Percentiles rank a stretch among this genome's conserved stretches.
phyloP scores from a whole-genome alignment of 169 alveolate species.

The Besnoitia besnoiti region DNA sequence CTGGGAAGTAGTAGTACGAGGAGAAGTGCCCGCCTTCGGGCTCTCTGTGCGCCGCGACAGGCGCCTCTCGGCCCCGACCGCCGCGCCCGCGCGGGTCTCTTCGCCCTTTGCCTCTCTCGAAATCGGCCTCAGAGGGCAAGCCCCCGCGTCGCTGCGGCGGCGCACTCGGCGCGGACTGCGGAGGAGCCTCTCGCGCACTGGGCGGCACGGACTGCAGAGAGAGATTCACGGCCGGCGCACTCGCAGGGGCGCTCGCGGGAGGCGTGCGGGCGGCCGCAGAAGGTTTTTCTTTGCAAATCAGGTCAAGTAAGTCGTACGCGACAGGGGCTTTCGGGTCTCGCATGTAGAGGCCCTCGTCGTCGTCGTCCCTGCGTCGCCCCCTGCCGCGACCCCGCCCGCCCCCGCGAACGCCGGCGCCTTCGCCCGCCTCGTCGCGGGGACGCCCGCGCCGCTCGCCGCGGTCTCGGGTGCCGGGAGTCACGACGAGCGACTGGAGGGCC shows the following conservation, averaged over 20 bases:
- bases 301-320: not conserved
- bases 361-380: not conserved
- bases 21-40: not conserved
- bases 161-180: too few species aligned
- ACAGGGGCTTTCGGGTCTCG: not conserved
- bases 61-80: not conserved
- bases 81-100: not conserved
- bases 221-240: too few species aligned
- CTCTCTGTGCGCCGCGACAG: not conserved
- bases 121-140: not conserved
- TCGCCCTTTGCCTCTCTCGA: not conserved
- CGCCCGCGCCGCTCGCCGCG: not conserved
- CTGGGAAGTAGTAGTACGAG: not conserved
- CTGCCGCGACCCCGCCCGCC: not conserved
- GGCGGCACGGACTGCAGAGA: too few species aligned
- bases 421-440: not conserved
- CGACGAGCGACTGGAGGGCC: not conserved
- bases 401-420: not conserved
- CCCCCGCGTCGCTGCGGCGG: too few species aligned
- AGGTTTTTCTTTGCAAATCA: conserved; percentile 4
- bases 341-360: not conserved
- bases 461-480: not conserved
- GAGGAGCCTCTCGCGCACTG: too few species aligned
- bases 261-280: too few species aligned
- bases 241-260: too few species aligned